Conservation (phyloP, 257 asterid species). For the Scutellaria galericulata region DNA sequence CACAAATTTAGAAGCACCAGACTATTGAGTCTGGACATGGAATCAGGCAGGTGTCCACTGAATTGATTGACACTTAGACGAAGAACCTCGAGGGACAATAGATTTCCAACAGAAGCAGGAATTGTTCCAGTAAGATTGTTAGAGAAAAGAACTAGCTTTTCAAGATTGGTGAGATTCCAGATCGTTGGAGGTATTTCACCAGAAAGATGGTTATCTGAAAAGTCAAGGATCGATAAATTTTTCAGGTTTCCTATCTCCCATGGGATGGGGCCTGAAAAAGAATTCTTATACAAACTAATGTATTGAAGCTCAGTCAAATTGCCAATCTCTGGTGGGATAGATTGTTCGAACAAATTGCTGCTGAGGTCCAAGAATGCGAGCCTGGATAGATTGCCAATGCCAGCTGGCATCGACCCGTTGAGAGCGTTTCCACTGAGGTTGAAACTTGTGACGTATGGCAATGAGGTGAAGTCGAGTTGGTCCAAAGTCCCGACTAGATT, state of each 20-base stretch:
- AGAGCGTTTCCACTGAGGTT: slow-evolving; percentile 52
- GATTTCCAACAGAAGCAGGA: slow-evolving; percentile 62
- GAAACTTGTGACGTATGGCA: slow-evolving; percentile 48
- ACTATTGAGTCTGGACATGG: slow-evolving; percentile 53
- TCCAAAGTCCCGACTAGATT: slow-evolving; percentile 51
- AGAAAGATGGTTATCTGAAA: slow-evolving; percentile 58
- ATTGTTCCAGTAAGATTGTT: slow-evolving; percentile 66
- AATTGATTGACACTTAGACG: slow-evolving; percentile 55
- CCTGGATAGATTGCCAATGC: slow-evolving; percentile 54
- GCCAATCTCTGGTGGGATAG: slow-evolving; percentile 70
- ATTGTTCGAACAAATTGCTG: slow-evolving; percentile 46
- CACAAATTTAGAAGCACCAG: slow-evolving; percentile 46
- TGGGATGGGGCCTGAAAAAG: slow-evolving; percentile 70
- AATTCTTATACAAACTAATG: slow-evolving; percentile 53
- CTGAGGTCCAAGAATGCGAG: slow-evolving; percentile 70
- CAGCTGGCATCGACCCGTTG: slow-evolving; percentile 64
- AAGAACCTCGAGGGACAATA: slow-evolving; percentile 40
- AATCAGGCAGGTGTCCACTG: slow-evolving; percentile 64
- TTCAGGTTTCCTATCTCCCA: slow-evolving; percentile 55
- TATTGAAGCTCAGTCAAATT: slow-evolving; percentile 51
- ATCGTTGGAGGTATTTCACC: slow-evolving; percentile 67
- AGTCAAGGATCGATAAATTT: slow-evolving; percentile 44
- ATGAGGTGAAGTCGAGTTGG: slow-evolving; percentile 48
- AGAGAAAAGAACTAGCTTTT: slow-evolving; percentile 46
- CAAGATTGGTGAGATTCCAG: slow-evolving; percentile 55